Conservation (phyloP, 805 yeast genomes). For the Ogataea salicorniae region DNA sequence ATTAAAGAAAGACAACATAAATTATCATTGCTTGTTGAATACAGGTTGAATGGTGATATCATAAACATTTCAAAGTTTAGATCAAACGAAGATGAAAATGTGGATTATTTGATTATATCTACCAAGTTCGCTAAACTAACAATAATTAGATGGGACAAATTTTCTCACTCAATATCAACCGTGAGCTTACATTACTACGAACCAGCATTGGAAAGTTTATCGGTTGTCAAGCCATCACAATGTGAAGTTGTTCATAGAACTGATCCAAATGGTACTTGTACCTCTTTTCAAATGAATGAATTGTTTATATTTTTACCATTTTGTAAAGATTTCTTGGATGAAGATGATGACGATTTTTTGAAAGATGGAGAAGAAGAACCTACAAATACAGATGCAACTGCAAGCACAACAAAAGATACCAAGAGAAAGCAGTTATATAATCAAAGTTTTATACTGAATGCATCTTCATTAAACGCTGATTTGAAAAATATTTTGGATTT, state of each 20-base stretch:
- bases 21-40: conserved; percentile 53
- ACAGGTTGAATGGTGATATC: conserved; percentile 64
- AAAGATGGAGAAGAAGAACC: conserved; percentile 9
- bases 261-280: conserved; percentile 58
- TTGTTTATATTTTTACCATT: conserved; percentile 70
- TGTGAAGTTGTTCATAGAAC: conserved; percentile 43
- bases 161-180: conserved; percentile 52
- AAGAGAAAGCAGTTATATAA: conserved; percentile 31
- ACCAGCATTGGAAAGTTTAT: conserved; percentile 47
- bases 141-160: conserved; percentile 63
- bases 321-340: conserved; percentile 36
- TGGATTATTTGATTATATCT: conserved; percentile 60
- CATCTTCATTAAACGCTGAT: conserved; percentile 49
- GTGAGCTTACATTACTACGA: conserved; percentile 86
- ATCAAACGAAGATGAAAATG: conserved; percentile 38
- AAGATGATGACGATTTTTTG: conserved; percentile 30
- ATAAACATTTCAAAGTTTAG: conserved; percentile 49
- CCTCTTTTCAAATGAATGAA: conserved; percentile 60
- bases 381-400: not conserved
- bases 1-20: conserved; percentile 20
- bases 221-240: conserved; percentile 36
- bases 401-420: conserved; percentile 7
- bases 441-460: conserved; percentile 56
- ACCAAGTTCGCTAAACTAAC: conserved; percentile 77
- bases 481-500: conserved; percentile 64